Conservation (phyloP, 495 filamentous ascomycete genomes). For the Penicillium egyptiacum region DNA sequence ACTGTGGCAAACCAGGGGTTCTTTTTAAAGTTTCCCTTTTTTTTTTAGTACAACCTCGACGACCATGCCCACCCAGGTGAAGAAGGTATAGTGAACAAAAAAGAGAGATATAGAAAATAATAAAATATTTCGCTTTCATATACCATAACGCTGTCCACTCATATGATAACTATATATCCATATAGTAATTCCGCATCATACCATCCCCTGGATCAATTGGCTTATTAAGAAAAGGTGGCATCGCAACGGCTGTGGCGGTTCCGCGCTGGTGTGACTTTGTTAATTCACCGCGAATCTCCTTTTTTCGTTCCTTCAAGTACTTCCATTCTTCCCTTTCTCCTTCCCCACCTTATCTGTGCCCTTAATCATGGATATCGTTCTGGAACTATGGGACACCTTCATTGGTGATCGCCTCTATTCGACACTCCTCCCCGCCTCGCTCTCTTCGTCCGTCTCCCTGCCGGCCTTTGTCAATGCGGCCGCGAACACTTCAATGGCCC, state of each 20-base stretch:
- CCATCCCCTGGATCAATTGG: slow-evolving; percentile 7
- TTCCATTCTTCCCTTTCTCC: slow-evolving; percentile 4
- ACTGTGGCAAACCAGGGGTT: slow-evolving; percentile 4
- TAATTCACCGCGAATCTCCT: slow-evolving; percentile 26
- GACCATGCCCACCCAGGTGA: not conserved
- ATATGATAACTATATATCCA: not conserved
- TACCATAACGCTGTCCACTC: not conserved
- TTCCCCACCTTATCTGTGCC: slow-evolving; percentile 1
- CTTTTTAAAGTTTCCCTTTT: not conserved
- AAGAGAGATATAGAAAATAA: not conserved
- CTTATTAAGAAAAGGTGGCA: slow-evolving; percentile 22
- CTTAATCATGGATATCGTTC: slow-evolving; percentile 78
- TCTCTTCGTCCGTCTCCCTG: slow-evolving; percentile 48
- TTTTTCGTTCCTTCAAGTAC: slow-evolving; percentile 13
- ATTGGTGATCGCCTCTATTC: slow-evolving; percentile 82
- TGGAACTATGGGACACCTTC: slow-evolving; percentile 83
- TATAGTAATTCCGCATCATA: not conserved
- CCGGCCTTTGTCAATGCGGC: slow-evolving; percentile 39
- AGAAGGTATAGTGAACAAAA: not conserved
- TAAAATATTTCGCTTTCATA: not conserved
- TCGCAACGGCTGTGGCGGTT: slow-evolving; percentile 34
- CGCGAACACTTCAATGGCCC: slow-evolving; percentile 42
- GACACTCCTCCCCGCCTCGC: slow-evolving; percentile 59
- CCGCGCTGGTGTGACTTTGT: slow-evolving; percentile 47
- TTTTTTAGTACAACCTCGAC: not conserved